Conservation (phyloP, 1,139 yeast species). For the Geotrichum restrictum region DNA sequence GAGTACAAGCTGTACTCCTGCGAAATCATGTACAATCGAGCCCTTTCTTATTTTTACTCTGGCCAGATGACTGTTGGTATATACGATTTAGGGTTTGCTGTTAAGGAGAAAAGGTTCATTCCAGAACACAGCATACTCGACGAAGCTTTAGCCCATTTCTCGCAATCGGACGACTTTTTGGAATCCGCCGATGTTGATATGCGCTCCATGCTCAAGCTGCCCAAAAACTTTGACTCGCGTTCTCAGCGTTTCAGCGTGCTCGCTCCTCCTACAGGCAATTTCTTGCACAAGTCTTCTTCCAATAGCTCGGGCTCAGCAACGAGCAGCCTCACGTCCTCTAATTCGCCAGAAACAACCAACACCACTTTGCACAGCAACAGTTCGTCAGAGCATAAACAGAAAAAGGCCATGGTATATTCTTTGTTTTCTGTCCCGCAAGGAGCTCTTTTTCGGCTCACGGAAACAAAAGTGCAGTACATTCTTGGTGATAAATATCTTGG, state of each 20-base stretch:
- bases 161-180: slow-evolving; percentile 13
- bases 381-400: neutral
- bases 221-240: slow-evolving; percentile 14
- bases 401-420: slow-evolving; percentile 16
- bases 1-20: slow-evolving; percentile 28
- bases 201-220: slow-evolving; percentile 11
- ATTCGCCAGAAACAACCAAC: neutral
- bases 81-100: slow-evolving; percentile 25
- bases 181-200: slow-evolving; percentile 4
- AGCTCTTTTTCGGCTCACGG: slow-evolving; percentile 18
- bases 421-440: slow-evolving; percentile 22
- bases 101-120: slow-evolving; percentile 25
- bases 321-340: neutral
- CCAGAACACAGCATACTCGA: slow-evolving; percentile 28
- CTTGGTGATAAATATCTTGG: slow-evolving; percentile 16
- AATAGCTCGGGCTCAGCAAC: neutral
- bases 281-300: neutral
- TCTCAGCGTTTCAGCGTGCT: slow-evolving; percentile 20
- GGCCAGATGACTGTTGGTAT: slow-evolving; percentile 26
- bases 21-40: slow-evolving; percentile 29
- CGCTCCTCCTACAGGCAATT: slow-evolving; percentile 13
- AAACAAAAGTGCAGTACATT: slow-evolving; percentile 19
- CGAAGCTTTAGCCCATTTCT: slow-evolving; percentile 25
- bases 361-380: too few species aligned
- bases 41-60: slow-evolving; percentile 26